Base-by-base conservation (phyloP, 495 filamentous ascomycete genomes). In the Cryomyces antarcticus region DNA sequence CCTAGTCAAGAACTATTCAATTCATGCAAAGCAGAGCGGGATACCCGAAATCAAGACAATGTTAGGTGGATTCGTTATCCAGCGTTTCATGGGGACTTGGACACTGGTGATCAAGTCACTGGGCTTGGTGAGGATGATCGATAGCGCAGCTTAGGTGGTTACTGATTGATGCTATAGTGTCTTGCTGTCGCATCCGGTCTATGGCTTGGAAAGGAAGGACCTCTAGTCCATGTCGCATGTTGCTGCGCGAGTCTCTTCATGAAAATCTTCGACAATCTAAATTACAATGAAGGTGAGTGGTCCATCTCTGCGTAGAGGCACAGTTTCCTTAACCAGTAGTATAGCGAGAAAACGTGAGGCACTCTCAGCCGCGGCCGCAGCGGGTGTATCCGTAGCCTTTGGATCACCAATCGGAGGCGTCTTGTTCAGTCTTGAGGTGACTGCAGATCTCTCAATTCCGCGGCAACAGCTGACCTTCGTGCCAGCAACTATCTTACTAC, bases 21-120 rank as follows among this genome's bases (percentile, higher is more conserved):
- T 80, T 7, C 84, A 93, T 61, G 89, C 89, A 34, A 86, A 80
- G 54, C 92, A 96, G 51, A 94, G 86, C 57, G 89, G 89, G 54
- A 95, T 97, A 48, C 88, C 89, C 6, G 89, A 97, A 62, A 93
- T 97, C 50, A 97, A 97, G 65, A 96, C 89, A 7, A 75, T 97
- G 0, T 65, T 97, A 45, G 89, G 89, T 10, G 89, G 89, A 17
- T 96, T 93, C 62, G 76, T 97, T 7, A 95, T 97, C 44, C 72
- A 78, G 42, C 73, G 77, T 53, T 95, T 97, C 50, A 71, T 97
- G 70, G 85, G 89, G 5, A 62, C 70, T n/a, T 94, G 87, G 88
- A 95, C 88, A 0, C 64, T 97, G 52, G 59, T 82, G 24, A 86
- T 88, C 39, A 97, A 97, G 54, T 93, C 85, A 4, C 57, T 97